Percentiles rank a stretch among this genome's conserved stretches.
Conservation (phyloP, 2,329 filamentous ascomycete genomes). For the Furcasterigmium sp. region DNA sequence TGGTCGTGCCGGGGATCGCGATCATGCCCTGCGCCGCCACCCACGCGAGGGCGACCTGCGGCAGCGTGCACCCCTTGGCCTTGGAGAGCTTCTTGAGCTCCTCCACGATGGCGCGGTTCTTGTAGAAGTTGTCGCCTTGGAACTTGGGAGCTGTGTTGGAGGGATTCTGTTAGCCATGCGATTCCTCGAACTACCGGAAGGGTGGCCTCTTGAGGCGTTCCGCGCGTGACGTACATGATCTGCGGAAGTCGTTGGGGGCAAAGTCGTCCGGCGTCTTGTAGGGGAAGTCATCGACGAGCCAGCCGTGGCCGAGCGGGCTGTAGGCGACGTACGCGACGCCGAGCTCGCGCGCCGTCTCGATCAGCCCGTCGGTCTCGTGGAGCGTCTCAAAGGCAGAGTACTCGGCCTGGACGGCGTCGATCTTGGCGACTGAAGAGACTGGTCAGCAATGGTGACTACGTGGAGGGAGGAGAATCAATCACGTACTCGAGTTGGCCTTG, state of each 20-base stretch:
- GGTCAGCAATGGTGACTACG: no score
- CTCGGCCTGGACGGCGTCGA: conserved; percentile 40
- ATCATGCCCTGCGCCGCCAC: conserved; percentile 34
- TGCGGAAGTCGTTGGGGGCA: conserved; percentile 31
- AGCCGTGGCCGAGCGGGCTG: conserved; percentile 40
- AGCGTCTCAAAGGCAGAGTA: conserved; percentile 26
- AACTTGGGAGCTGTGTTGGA: conserved; percentile 20
- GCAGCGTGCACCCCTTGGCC: conserved; percentile 23
- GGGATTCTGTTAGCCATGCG: neutral
- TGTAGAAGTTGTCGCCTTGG: conserved; percentile 39
- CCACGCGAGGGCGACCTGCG: conserved; percentile 33
- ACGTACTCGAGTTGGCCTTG: conserved; percentile 36
- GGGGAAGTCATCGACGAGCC: conserved; percentile 37
- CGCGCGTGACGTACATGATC: conserved; percentile 20
- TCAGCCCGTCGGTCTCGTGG: conserved; percentile 23
- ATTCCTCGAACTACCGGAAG: no score
- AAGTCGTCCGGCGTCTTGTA: conserved; percentile 41
- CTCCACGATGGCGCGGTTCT: conserved; percentile 33
- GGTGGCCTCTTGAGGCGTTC: no score
- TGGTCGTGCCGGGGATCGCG: conserved; percentile 40
- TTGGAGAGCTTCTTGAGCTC: conserved; percentile 33
- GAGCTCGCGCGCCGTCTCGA: conserved; percentile 33
- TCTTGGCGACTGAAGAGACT: conserved; percentile 31
- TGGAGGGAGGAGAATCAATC: no score
- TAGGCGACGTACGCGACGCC: conserved; percentile 38